Conservation (phyloP, 345 rosid genomes). For the Boechera retrofracta region DNA sequence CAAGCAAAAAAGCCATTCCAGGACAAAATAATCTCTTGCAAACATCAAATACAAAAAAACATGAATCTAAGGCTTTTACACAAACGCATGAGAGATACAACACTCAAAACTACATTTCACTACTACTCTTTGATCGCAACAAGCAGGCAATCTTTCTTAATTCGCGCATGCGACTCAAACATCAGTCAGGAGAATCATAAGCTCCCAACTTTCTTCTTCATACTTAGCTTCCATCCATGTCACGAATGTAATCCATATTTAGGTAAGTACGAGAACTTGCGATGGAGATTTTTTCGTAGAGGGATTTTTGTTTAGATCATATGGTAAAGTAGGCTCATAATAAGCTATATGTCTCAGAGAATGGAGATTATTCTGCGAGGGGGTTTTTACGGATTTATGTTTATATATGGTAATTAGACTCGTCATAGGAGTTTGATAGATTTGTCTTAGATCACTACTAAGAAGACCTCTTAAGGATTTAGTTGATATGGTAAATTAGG, state of each 20-base stretch:
- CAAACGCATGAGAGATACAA: neutral
- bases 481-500: neutral
- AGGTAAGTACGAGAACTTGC: no score
- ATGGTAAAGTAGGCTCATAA: no score
- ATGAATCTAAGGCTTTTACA: no score
- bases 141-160: neutral
- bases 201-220: neutral
- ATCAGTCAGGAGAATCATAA: neutral
- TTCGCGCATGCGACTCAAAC: neutral
- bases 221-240: no score
- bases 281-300: no score
- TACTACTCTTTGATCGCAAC: neutral
- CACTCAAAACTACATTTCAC: neutral
- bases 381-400: neutral
- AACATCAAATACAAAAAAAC: no score
- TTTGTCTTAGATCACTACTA: neutral
- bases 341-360: no score
- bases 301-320: no score
- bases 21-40: no score
- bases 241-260: no score
- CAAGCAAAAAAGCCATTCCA: no score
- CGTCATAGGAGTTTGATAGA: neutral
- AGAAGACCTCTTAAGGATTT: neutral
- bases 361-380: no score
- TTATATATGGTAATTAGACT: neutral